Percentiles rank a stretch among this genome's conserved stretches.
These are phyloP conservation scores for Pseudogymnoascus sp. DNA, from an alignment of 2,329 filamentous ascomycete species.

Conservation along the genomic window DNA sequence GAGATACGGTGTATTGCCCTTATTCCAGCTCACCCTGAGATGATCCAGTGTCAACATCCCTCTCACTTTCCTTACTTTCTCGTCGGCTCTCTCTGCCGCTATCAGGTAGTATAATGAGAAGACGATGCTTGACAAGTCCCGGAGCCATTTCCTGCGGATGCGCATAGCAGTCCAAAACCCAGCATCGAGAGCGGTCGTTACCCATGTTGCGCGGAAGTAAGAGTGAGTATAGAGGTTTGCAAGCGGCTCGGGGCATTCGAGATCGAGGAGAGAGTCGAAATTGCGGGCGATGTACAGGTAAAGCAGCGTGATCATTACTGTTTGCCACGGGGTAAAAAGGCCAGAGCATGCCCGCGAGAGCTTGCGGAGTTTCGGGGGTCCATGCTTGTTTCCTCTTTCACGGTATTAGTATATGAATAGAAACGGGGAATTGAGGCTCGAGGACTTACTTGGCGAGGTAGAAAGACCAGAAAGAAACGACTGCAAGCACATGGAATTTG, in stretches of 20 bases:
- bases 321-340: constrained; percentile 80
- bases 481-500: constrained; percentile 83
- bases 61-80: constrained; percentile 88
- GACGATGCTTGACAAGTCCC: constrained; percentile 72
- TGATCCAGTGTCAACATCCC: constrained; percentile 84
- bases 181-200: constrained; percentile 86
- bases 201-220: constrained; percentile 95
- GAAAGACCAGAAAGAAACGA: constrained; percentile 82
- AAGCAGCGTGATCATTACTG: constrained; percentile 74
- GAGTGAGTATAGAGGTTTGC: constrained; percentile 86
- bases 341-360: constrained; percentile 64
- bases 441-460: constrained; percentile 64
- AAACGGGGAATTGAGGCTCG: not conserved
- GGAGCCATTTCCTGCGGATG: constrained; percentile 68
- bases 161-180: constrained; percentile 99
- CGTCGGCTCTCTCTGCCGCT: constrained; percentile 87
- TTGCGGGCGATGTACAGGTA: constrained; percentile 89
- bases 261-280: constrained; percentile 82
- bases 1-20: constrained; percentile 81
- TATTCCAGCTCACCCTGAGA: constrained; percentile 89
- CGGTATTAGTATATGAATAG: constrained; percentile 11
- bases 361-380: constrained; percentile 64
- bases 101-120: constrained; percentile 89
- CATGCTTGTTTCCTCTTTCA: constrained; percentile 71
- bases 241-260: constrained; percentile 87